Conservation (phyloP, 768 basidiomycete genomes). For the Kwoniella botswanensis region DNA sequence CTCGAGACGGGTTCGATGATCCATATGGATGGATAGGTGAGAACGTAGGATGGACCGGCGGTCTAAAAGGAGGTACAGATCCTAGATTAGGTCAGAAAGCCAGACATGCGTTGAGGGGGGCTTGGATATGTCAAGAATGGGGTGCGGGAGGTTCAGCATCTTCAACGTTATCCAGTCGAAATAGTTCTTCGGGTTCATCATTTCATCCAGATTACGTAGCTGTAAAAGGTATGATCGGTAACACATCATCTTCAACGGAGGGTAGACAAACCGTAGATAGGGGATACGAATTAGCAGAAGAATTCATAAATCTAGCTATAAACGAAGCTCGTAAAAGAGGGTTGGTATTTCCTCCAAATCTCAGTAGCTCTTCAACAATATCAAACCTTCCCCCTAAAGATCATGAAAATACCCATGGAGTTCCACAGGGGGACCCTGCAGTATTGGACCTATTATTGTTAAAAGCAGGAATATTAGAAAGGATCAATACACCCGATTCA, state of each 20-base stretch:
- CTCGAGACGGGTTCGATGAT: conserved; percentile 28
- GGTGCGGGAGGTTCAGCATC: conserved; percentile 42
- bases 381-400: conserved; percentile 17
- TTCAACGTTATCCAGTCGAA: conserved; percentile 28
- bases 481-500: conserved; percentile 43
- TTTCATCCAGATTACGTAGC: conserved; percentile 37
- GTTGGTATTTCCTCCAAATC: conserved; percentile 44
- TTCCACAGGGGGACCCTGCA: conserved; percentile 36
- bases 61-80: conserved; percentile 48
- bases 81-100: conserved; percentile 49
- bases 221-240: conserved; percentile 43
- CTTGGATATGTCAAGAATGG: conserved; percentile 53
- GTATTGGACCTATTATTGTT: conserved; percentile 51
- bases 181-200: conserved; percentile 9
- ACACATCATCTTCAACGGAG: conserved; percentile 1
- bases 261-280: conserved; percentile 41
- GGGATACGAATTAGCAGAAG: conserved; percentile 51
- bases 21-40: conserved; percentile 50
- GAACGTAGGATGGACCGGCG: conserved; percentile 52
- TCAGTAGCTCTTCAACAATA: conserved; percentile 22
- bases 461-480: conserved; percentile 54
- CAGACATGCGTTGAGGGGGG: conserved; percentile 50
- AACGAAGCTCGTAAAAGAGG: conserved; percentile 41
- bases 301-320: conserved; percentile 52
- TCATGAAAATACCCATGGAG: conserved; percentile 3